Evolutionary conservation across 2,329 filamentous ascomycete genomes (phyloP), one percentile per base, ranked within the genome.

Genomic region (Trichoderma cornu-damae): DNA sequence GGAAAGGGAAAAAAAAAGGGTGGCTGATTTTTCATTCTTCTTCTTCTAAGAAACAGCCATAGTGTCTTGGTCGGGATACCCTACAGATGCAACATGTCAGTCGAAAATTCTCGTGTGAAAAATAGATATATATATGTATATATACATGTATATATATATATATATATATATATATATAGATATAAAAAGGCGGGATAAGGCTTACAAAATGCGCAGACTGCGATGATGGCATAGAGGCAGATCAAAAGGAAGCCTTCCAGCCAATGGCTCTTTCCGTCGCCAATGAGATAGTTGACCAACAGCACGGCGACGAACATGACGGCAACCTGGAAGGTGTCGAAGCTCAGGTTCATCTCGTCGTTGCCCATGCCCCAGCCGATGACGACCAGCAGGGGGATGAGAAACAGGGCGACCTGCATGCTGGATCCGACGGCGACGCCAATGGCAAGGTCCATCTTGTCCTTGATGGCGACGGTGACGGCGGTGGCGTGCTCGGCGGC

Each of bases 241-340:
- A 91, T 87, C 32, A 94, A 72, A 58, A 93, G 73, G 60, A 85
- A 83, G 2, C 89, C 89, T 70, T 94, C 89, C 0, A 93, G 79
- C 75, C 89, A 94, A 65, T 93, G 90, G 61, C 86, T 91, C 69
- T 90, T 84, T 28, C 90, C 90, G 65, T 95, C 90, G 18, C 86
- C 79, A 48, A 95, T 90, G 42, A 96, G 73, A 68, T 95, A 96
- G 69, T 95, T 96, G 58, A 92, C 88, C 32, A 96, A 79, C 40
- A 96, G 82, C 0, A 90, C 89, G 2, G 89, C 85, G 11, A 94
- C 88, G 64, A 96, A 95, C 38, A 96, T 75, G 38, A 88, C 86
- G 20, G 91, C 87, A 12, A 96, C 86, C 73, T 96, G 90, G 77
- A 96, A 96, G 1, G 85, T 85, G 67, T 95, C 90, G 69, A 96